Evolutionary conservation across 108 stramenopile genomes (phyloP).

Genomic region (Cyclotella baltica): DNA sequence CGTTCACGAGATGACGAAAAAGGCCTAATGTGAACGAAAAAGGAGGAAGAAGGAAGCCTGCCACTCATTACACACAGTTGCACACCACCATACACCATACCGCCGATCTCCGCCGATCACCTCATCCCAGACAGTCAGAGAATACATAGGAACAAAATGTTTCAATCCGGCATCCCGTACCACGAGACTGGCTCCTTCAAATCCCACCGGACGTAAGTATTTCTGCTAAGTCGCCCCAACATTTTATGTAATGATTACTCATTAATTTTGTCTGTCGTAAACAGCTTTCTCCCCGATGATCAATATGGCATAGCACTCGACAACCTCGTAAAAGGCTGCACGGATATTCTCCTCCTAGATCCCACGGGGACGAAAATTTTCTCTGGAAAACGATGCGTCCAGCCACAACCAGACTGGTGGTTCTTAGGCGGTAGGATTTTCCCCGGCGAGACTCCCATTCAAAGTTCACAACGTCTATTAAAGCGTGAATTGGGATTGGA

Average conservation of each 20-base stretch:
- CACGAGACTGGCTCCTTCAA: constrained; percentile 53
- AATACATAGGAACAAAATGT: constrained; percentile 43
- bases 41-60: too few relatives aligned
- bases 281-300: constrained; percentile 59
- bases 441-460: constrained; percentile 57
- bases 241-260: neutral
- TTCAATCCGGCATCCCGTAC: constrained; percentile 46
- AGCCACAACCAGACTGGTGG: constrained; percentile 68
- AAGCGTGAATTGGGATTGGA: constrained; percentile 45
- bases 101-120: too few relatives aligned
- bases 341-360: constrained; percentile 47
- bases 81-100: too few relatives aligned
- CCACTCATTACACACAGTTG: too few relatives aligned
- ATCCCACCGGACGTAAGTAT: constrained; percentile 45
- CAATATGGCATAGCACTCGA: constrained; percentile 63
- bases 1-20: too few relatives aligned
- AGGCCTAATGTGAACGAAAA: too few relatives aligned
- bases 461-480: constrained; percentile 41
- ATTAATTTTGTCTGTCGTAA: neutral
- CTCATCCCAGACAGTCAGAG: too few relatives aligned
- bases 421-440: constrained; percentile 59
- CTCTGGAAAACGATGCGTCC: constrained; percentile 49
- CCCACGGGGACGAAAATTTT: constrained; percentile 42
- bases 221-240: neutral
- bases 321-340: constrained; percentile 64